Base-by-base conservation (phyloP, 1,139 yeast species). In the Saccharomyces hybrid region DNA sequence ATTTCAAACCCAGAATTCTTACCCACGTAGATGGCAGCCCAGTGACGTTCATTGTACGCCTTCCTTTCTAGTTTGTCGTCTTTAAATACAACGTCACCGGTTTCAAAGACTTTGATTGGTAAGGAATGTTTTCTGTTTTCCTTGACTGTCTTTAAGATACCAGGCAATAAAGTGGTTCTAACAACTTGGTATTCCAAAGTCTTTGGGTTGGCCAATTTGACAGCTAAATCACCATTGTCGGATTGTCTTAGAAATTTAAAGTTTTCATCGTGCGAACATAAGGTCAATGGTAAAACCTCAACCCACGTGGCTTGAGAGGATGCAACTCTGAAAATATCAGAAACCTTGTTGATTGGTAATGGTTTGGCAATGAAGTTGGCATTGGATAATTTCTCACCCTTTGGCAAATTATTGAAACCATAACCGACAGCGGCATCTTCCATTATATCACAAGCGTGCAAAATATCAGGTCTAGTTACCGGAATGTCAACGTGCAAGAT, bases 381-480 rank as follows among this genome's bases (percentile, higher is more conserved):
- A 49, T 88, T 85, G 55, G 91, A 79, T 62, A 83, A 76, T 57
- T 96, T 95, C 70, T 86, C 86, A 54, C 96, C 84, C 73, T 85
- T 88, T 59, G 79, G 79, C 68, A 95, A 79, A 71, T 88, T 89
- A 74, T 91, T 88, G 78, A 85, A 95, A 56, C 99, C 99, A 70
- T 90, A 95, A 38, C 90, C 96, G 69, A 95, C 86, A 52, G 97
- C 99, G 50, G 91, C 96, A 72, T 95, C 99, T 73, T 95, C 99
- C 96, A 95, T 88, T 63, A 95, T 86, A 73, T 95, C 99, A 78
- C 99, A 93, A 72, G 90, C 96, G 73, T 95, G 99, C 67, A 95
- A 80, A 59, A 95, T 82, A 72, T 95, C 99, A 8, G 98, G 84
- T 76, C 99, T 85, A 49, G 99, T 93, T 64, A 89, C 84, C 61